Percentiles rank a stretch among this genome's conserved stretches.
These are phyloP conservation scores for Pezicula neosporulosa DNA, from an alignment of 2,329 filamentous ascomycete species.

Conservation along the genomic window DNA sequence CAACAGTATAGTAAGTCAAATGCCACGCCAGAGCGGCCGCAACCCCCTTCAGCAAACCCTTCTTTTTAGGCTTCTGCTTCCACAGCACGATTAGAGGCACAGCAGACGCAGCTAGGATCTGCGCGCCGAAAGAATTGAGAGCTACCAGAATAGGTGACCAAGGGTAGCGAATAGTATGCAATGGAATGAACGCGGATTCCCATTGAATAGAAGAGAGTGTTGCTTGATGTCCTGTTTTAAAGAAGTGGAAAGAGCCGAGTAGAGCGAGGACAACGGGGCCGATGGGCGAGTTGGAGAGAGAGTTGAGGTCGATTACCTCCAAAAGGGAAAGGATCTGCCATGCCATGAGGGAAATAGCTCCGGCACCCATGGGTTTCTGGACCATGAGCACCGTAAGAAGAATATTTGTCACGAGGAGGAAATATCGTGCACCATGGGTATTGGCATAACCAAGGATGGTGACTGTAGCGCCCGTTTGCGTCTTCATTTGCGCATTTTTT, in stretches of 20 bases:
- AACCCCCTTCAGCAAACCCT: conserved; percentile 46
- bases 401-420: conserved; percentile 78
- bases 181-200: conserved; percentile 90
- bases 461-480: conserved; percentile 50
- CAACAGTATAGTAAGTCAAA: conserved; percentile 75
- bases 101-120: conserved; percentile 76
- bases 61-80: conserved; percentile 78
- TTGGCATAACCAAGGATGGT: conserved; percentile 90
- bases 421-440: conserved; percentile 85
- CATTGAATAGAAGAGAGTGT: conserved; percentile 86
- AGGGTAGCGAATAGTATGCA: conserved; percentile 80
- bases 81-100: conserved; percentile 82
- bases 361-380: conserved; percentile 92
- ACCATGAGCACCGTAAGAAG: conserved; percentile 74
- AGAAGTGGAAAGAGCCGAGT: conserved; percentile 92
- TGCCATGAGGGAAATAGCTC: conserved; percentile 74
- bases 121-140: conserved; percentile 85
- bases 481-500: conserved; percentile 14
- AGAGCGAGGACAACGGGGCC: conserved; percentile 81
- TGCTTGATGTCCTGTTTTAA: conserved; percentile 97
- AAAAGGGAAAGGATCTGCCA: conserved; percentile 85
- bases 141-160: conserved; percentile 80
- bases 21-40: conserved; percentile 72
- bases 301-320: conserved; percentile 59
- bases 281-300: conserved; percentile 64